These are phyloP conservation scores for Phytophthora palmivora DNA, from an alignment of 352 stramenopile species.

Conservation along the genomic window DNA sequence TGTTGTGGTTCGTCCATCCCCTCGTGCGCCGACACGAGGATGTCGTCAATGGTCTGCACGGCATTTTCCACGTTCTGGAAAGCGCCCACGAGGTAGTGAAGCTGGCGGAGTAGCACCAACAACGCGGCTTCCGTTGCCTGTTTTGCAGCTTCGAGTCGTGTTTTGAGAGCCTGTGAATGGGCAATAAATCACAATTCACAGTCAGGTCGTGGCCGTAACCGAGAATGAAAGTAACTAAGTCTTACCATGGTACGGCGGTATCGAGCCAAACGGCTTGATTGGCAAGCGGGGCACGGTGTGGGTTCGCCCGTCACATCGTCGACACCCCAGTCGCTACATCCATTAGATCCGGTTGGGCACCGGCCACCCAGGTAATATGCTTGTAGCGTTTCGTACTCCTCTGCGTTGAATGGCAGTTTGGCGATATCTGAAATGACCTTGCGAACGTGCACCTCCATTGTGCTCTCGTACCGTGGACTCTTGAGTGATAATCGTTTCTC, in stretches of 20 bases:
- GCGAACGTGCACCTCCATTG: conserved; percentile 74
- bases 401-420: conserved; percentile 66
- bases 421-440: conserved; percentile 73
- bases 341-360: conserved; percentile 47
- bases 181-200: conserved; percentile 14
- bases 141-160: conserved; percentile 43
- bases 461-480: conserved; percentile 74
- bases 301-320: conserved; percentile 38
- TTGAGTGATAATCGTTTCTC: conserved; percentile 70
- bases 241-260: conserved; percentile 69
- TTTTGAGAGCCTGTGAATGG: conserved; percentile 51
- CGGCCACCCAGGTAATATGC: conserved; percentile 64
- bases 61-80: conserved; percentile 79
- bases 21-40: conserved; percentile 61
- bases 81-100: conserved; percentile 76
- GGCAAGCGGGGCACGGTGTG: conserved; percentile 45
- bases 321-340: conserved; percentile 24
- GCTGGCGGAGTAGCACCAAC: conserved; percentile 67
- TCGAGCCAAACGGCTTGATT: conserved; percentile 58
- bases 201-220: conserved; percentile 3
- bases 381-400: conserved; percentile 70
- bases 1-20: conserved; percentile 29
- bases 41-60: conserved; percentile 61
- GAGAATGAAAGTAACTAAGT: conserved; percentile 6
- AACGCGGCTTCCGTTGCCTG: conserved; percentile 48